phyloP scores from a whole-genome alignment of 2,329 filamentous ascomycete genomes.

The Colletotrichum nymphaeae region DNA sequence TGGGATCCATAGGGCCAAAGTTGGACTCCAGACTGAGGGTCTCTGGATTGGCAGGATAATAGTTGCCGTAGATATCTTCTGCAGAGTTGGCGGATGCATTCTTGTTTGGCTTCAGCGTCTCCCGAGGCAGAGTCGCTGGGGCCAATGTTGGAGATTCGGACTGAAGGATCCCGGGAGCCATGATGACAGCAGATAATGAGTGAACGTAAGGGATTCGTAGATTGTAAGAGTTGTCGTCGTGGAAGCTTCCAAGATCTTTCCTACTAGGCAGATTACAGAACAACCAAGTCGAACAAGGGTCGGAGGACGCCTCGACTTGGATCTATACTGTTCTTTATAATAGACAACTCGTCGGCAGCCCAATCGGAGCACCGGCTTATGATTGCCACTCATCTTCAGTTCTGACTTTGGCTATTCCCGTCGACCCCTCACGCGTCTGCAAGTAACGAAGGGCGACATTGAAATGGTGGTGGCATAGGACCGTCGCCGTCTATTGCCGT shows the following conservation, averaged over 20 bases:
- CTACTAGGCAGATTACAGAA: too few species aligned
- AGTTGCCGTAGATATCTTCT: conserved; percentile 2
- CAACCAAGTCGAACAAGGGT: too few species aligned
- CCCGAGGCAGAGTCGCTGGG: conserved; percentile 1
- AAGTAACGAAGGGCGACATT: not conserved
- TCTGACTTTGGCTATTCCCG: too few species aligned
- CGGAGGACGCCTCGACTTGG: too few species aligned
- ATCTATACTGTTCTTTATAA: too few species aligned
- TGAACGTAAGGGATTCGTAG: too few species aligned
- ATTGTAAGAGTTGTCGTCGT: not conserved
- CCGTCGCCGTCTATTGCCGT: conserved; percentile 11
- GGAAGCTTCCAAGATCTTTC: too few species aligned
- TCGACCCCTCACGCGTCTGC: too few species aligned
- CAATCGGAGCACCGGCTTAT: too few species aligned
- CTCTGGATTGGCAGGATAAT: not conserved
- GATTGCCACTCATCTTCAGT: too few species aligned
- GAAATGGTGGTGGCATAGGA: not conserved
- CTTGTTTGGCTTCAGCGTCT: not conserved
- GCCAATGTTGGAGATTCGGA: not conserved
- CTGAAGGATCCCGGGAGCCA: conserved; percentile 17
- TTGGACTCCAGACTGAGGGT: not conserved
- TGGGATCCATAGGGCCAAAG: not conserved
- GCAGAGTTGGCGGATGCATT: not conserved
- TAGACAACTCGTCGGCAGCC: too few species aligned
- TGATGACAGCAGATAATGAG: not conserved